A percentile compares a stretch with the other conserved stretches of the same genome.
Conservation (phyloP, 2,329 filamentous ascomycete species). For the Nigrospora osmanthi region DNA sequence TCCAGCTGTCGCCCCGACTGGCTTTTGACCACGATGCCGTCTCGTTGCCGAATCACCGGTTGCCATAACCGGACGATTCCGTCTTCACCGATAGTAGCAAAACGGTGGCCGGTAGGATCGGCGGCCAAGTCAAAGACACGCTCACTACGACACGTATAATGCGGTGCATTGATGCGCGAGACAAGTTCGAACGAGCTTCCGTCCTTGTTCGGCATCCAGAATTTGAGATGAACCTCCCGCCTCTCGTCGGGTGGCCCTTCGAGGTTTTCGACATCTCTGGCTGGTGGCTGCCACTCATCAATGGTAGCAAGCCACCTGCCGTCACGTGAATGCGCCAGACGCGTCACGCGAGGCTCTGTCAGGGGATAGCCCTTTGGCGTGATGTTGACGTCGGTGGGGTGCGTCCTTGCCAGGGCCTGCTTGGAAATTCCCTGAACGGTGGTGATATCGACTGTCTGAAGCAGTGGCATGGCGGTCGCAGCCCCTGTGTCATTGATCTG, state of each 20-base stretch:
- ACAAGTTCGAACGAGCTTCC: constrained; percentile 59
- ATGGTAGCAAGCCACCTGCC: constrained; percentile 87
- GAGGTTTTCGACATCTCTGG: constrained; percentile 56
- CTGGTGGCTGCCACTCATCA: constrained; percentile 80
- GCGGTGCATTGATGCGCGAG: constrained; percentile 77
- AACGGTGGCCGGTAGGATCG: constrained; percentile 61
- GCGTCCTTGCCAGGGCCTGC: constrained; percentile 83
- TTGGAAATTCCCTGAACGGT: constrained; percentile 71
- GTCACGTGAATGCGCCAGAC: constrained; percentile 69
- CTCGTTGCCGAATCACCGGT: constrained; percentile 60
- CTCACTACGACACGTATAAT: constrained; percentile 49
- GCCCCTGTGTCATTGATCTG: constrained; percentile 44
- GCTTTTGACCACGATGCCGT: constrained; percentile 58
- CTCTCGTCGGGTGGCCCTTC: constrained; percentile 36
- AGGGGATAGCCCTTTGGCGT: constrained; percentile 65
- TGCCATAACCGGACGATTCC: constrained; percentile 73
- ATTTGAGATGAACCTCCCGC: constrained; percentile 77
- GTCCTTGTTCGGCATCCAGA: constrained; percentile 64
- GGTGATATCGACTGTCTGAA: constrained; percentile 85
- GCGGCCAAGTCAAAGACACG: constrained; percentile 66
- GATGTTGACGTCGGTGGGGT: constrained; percentile 72
- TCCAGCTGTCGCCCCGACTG: constrained; percentile 50
- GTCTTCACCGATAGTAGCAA: constrained; percentile 82
- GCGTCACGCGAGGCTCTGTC: constrained; percentile 68
- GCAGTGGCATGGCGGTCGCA: constrained; percentile 43